These are phyloP conservation scores for Cyphellophora europaea DNA, from an alignment of 2,329 filamentous ascomycete genomes.

Conservation along the genomic window DNA sequence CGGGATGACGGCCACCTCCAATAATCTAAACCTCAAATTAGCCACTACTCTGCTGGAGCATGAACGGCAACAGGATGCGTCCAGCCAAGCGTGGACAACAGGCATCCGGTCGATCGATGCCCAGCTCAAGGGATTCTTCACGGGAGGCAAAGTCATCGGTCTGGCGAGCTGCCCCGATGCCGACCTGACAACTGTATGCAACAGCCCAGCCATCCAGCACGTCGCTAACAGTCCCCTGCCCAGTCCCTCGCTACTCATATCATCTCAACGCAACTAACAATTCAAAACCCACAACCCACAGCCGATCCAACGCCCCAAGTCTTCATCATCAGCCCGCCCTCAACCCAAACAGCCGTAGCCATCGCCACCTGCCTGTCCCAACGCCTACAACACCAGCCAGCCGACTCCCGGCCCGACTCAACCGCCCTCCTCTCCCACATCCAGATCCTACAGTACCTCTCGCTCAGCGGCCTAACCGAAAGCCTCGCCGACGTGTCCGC, in stretches of 20 bases:
- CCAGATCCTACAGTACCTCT: slow-evolving; percentile 2
- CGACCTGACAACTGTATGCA: no score
- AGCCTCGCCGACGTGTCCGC: neutral
- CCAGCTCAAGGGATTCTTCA: neutral
- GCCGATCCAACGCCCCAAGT: neutral
- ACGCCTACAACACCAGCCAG: neutral
- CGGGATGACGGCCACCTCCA: neutral
- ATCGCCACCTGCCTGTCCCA: neutral
- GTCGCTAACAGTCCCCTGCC: neutral
- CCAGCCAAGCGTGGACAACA: neutral
- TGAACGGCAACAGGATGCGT: neutral
- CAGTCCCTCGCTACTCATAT: no score
- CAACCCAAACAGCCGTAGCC: neutral
- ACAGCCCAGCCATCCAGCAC: neutral
- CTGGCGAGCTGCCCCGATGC: no score
- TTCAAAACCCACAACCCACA: no score
- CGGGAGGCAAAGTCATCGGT: neutral
- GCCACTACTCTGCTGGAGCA: neutral
- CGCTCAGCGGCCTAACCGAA: neutral
- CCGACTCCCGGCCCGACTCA: neutral
- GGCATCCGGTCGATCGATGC: neutral
- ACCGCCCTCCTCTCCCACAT: neutral
- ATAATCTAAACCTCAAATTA: neutral
- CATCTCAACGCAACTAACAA: neutral
- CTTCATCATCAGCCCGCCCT: neutral